phyloP scores from a whole-genome alignment of 2,329 filamentous ascomycete genomes.

The Epichloe elymi region DNA sequence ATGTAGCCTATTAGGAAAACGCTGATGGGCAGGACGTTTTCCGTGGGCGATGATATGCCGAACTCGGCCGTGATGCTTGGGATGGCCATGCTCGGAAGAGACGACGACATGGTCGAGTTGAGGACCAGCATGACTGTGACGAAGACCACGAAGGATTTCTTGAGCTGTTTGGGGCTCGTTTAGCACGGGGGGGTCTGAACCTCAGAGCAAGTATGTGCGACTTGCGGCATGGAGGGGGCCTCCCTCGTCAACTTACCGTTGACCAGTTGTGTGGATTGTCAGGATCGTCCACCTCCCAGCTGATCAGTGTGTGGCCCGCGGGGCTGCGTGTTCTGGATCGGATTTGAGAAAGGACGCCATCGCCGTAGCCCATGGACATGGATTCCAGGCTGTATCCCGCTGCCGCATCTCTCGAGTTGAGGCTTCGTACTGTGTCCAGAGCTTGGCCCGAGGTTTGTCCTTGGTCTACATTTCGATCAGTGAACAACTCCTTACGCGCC shows the following conservation, averaged over 20 bases:
- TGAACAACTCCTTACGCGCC: neutral
- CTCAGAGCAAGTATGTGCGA: too few species aligned
- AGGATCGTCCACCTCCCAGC: conserved; percentile 33
- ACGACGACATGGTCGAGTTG: conserved; percentile 55
- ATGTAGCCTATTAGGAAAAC: conserved; percentile 53
- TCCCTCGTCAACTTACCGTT: conserved; percentile 13
- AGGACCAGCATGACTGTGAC: conserved; percentile 46
- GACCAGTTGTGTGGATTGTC: conserved; percentile 44
- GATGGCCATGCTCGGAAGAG: conserved; percentile 50
- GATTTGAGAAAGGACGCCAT: conserved; percentile 21
- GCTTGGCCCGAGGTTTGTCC: conserved; percentile 13
- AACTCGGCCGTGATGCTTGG: conserved; percentile 45
- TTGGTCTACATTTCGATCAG: conserved; percentile 8
- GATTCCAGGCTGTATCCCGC: conserved; percentile 28
- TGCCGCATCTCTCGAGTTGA: conserved; percentile 28
- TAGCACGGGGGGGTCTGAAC: neutral
- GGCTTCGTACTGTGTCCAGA: conserved; percentile 12
- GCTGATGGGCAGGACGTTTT: conserved; percentile 44
- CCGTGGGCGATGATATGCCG: conserved; percentile 32
- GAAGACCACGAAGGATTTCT: conserved; percentile 41
- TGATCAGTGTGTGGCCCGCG: conserved; percentile 24
- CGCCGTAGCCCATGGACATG: conserved; percentile 21
- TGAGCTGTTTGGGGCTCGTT: conserved; percentile 22
- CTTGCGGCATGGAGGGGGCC: too few species aligned
- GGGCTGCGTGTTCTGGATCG: conserved; percentile 21